Evolutionary conservation across 139 green algal species (phyloP), one percentile per base, ranked within the genome.

Genomic region (Closterium sp.): DNA sequence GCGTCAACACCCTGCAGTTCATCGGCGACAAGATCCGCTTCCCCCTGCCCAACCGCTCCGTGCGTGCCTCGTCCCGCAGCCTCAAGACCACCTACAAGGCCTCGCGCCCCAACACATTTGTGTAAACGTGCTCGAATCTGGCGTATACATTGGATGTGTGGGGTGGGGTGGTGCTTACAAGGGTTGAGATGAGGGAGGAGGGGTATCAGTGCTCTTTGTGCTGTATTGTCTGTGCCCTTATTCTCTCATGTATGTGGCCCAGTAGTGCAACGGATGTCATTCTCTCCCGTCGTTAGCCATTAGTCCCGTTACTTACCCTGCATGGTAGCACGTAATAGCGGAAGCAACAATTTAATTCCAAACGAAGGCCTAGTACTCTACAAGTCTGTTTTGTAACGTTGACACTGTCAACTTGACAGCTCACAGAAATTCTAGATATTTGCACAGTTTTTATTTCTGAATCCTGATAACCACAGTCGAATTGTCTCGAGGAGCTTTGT

Each of bases 1-100:
- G 98, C 85, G 95, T 95, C 92, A 97, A 97, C 95, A 97, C 95
- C 64, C 96, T 91, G 89, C 97, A 99, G 97, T 99, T 99, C 97
- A 97, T 98, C 88, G 96, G 98, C 95, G 96, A 95, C 91, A 90
- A 89, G 81, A 84, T 95, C 55, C 89, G 85, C 28, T 95, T 94
- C 91, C 91, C 91, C 34, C 64, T 94, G 31, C 25, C 89, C 25
- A 85, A 64, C 88, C 83, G 89, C 19, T 85, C 38, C 64, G 84
- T 94, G 21, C 91, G 91, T 55, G 30, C 91, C 34, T 90, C 91
- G 30, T 84, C 28, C 12, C 88, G 91, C 28, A 91, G 34, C 36
- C 36, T 93, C 33, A 93, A 93, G 89, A 94, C 91, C 84, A 94
- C 91, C 31, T 94, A 43, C 91, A 94, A 94, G 91, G 91, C 91